Evolutionary conservation across 768 basidiomycete species (phyloP), one percentile per base, ranked within the genome.

Genomic region (Trametes elegans): DNA sequence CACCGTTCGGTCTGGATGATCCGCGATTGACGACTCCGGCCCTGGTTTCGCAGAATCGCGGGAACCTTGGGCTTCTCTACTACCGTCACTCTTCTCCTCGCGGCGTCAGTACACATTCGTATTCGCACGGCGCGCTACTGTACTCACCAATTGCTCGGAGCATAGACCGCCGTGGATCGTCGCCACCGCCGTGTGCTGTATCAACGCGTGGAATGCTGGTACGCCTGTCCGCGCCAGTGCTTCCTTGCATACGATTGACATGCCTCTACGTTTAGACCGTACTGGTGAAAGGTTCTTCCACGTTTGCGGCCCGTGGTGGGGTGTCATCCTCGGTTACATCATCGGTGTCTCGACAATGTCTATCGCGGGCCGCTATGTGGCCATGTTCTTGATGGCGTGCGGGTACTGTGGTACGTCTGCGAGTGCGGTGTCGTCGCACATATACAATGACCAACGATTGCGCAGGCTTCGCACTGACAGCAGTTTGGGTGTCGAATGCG

Each of bases 271-370:
- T 16, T 11, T 35, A 79, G 84, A 85, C 58, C 71, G 70, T 52
- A 81, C 81, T 3, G 84, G 84, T 0, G 85, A 86, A 67, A 76
- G 83, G 6, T 86, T 80, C 70, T 82, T 83, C 74, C 85, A 87
- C 64, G 72, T 79, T 45, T 67, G 71, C 3, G 71, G 65, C 2
- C 78, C 76, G 70, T 84, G 81, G 82, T 84, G 83, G 82, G 79
- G 71, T 3, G 76, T 77, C 41, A 81, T 86, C 2, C 35, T 83
- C 3, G 85, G 81, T 1, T 86, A 79, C 59, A 79, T 86, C 57
- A 83, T 87, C 55, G 78, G 77, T 2, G 64, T 85, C 18, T 77
- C 77, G 1, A 85, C 83, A 0, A 74, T 75, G 69, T 70, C 68
- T 3, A 74, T 74, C n/a, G 76, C 68, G 0, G 83, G 74, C 1